Base-by-base conservation (phyloP, 2,329 filamentous ascomycete species). In the Pseudogymnoascus pannorum region DNA sequence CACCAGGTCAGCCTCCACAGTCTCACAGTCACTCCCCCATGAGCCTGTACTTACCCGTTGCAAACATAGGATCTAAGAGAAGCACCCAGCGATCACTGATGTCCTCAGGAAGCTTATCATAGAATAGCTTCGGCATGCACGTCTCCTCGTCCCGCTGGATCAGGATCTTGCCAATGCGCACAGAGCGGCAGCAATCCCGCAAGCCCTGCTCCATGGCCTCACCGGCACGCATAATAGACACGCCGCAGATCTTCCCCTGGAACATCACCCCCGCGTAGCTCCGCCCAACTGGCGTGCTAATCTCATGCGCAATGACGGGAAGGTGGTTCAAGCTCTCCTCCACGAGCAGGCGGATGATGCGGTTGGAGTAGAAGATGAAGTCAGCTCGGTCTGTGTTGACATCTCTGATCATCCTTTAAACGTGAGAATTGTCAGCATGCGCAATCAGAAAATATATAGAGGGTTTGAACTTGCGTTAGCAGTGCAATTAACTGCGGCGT, bases 351-450 rank as follows among this genome's bases (percentile, higher is more conserved):
- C 94, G 91, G 74, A 97, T 97, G 74, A 99, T 97, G 63, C 94
- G 87, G 77, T 99, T 99, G 44, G 92, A 96, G 79, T 97, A 96
- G 78, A 99, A 99, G 72, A 99, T 97, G 75, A 99, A 99, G 75
- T 99, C 94, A 65, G 92, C 94, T 63, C 94, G 89, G 61, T 88
- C 85, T 5, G 94, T 99, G 67, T 88, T 84, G 75, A 89, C 90
- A 75, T 96, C 92, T 69, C 94, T 88, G 72, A 99, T 97, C 83
- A 97, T 97, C 65, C 93, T 97, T 70, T 65, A 61, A 59, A 64
- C 64, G 16, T 16, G n/a, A 16, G 48, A 9, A 31, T 18, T 31
- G 48, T 54, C 26, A 54, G 48, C 9, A 54, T 31, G 8, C 3
- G 16, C 18, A 20, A 5, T 24, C 16, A 6, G 9, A 26, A 12